Percentiles rank a stretch among this genome's conserved stretches.
Evolutionary conservation across 2,329 filamentous ascomycete species (phyloP).

Genomic region (Thielaviopsis punctulata): DNA sequence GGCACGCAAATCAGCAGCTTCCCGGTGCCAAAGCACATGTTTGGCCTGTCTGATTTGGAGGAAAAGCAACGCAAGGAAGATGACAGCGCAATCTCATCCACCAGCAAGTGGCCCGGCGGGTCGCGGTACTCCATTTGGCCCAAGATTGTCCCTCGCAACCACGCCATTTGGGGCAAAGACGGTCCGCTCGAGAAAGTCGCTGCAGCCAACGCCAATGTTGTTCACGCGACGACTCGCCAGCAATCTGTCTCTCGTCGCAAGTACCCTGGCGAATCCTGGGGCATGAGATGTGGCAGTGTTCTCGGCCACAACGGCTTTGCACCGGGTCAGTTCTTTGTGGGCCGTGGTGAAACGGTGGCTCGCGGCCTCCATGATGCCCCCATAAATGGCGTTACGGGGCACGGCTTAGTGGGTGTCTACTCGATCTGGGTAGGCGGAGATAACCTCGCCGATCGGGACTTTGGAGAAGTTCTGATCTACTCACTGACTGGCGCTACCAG

Average conservation of each 20-base stretch:
- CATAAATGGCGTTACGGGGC: slow-evolving; percentile 6
- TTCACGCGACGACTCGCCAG: slow-evolving; percentile 2
- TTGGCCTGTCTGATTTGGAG: background rate
- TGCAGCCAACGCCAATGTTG: slow-evolving; percentile 1
- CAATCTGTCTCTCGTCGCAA: background rate
- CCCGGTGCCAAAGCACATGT: background rate
- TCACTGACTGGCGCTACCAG: slow-evolving; percentile 6
- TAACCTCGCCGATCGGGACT: slow-evolving; percentile 7
- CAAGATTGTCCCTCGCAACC: slow-evolving; percentile 1
- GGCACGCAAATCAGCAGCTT: background rate
- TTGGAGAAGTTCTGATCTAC: slow-evolving; percentile 8
- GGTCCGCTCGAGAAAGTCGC: slow-evolving; percentile 4
- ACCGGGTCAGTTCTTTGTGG: slow-evolving; percentile 7
- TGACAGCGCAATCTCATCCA: background rate
- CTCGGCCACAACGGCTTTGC: slow-evolving; percentile 8
- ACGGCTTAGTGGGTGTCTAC: slow-evolving; percentile 3
- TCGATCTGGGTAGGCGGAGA: slow-evolving; percentile 11
- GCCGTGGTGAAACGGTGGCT: slow-evolving; percentile 3
- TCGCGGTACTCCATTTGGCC: background rate
- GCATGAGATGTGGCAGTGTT: slow-evolving; percentile 1
- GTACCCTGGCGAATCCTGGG: slow-evolving; percentile 3
- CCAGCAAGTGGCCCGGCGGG: background rate
- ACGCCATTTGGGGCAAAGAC: slow-evolving; percentile 8
- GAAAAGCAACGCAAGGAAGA: background rate
- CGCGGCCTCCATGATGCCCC: slow-evolving; percentile 4